Evolutionary conservation across 2,329 filamentous ascomycete species (phyloP), one percentile per base, ranked within the genome.

Genomic region (Escovopsis sp.): DNA sequence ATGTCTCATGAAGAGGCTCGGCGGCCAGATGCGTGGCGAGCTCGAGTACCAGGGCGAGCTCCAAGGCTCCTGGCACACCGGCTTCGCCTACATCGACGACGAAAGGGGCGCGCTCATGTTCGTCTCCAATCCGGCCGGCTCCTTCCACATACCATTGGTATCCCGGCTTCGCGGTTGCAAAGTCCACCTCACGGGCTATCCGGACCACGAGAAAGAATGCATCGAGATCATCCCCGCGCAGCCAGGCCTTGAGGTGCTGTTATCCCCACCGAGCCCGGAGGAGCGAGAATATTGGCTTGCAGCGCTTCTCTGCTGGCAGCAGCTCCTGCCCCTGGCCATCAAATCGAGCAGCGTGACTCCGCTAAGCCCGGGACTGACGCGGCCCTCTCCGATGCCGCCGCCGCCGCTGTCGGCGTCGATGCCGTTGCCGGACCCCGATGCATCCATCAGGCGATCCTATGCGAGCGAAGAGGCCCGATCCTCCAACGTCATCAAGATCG

Each of bases 401-500:
- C 21, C 21, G 21, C 6, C 21, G 21, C 10, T 23, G 21, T 10
- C 21, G 21, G 10, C 10, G 21, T 10, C 21, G 21, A 23, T 23
- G 21, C 21, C 21, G 21, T 6, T 23, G 21, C 21, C 21, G 21
- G 21, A 23, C 6, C 10, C 21, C 6, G 21, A 23, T 5, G 6
- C 21, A 23, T 51, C 65, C 36, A 61, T 54, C 35, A 60, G 63
- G 35, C 60, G 63, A 28, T 52, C 54, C 21, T 46, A 47, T 33
- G 52, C 51, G 2, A 45, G 47, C 14, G 52, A 58, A 27, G 53
- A 48, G 28, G 35, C 44, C 44, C 61, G 53, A 19, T 43, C 53
- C 2, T 50, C 56, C 2, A 90, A 79, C 37, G 90, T 96, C 44
- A 96, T 96, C 62, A 98, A 96, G 53, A 84, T 94, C 33, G 90